phyloP scores from a whole-genome alignment of 2,329 filamentous ascomycete species.

The Aspergillus sp. region DNA sequence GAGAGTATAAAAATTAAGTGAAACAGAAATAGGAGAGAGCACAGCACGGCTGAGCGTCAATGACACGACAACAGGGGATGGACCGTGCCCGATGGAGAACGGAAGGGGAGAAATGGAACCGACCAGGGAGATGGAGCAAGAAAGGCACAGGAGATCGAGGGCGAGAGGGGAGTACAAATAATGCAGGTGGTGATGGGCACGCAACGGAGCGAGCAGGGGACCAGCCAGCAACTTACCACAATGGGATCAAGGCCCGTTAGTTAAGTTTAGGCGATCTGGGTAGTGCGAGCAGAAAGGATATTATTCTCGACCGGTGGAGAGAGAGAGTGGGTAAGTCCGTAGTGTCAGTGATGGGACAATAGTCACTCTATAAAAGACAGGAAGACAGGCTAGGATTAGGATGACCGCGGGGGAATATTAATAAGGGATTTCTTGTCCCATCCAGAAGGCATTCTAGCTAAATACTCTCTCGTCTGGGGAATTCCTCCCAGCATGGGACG shows the following conservation, averaged over 20 bases:
- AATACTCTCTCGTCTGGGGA: neutral
- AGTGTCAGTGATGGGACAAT: too few relatives aligned
- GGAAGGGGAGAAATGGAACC: conserved; percentile 9
- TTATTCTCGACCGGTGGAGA: neutral
- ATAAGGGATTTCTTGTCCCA: too few relatives aligned
- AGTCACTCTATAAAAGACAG: neutral
- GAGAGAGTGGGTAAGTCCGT: neutral
- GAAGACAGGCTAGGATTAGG: too few relatives aligned
- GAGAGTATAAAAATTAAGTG: conserved; percentile 11
- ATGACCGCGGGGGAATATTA: too few relatives aligned
- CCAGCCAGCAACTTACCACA: conserved; percentile 18
- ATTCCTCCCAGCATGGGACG: neutral
- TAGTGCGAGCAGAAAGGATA: neutral
- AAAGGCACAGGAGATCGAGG: conserved; percentile 11
- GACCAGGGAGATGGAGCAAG: conserved; percentile 11
- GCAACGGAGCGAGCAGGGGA: neutral
- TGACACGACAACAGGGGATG: conserved; percentile 9
- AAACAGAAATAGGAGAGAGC: conserved; percentile 17
- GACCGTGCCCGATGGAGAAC: conserved; percentile 11
- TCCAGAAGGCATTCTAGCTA: too few relatives aligned
- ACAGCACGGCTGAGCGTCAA: conserved; percentile 29
- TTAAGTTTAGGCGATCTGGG: conserved; percentile 13
- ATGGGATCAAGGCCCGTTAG: conserved; percentile 20
- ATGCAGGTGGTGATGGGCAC: neutral
- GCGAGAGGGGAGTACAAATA: neutral